Base-by-base conservation (phyloP, 257 asterid species). In the Capsicum pubescens region DNA sequence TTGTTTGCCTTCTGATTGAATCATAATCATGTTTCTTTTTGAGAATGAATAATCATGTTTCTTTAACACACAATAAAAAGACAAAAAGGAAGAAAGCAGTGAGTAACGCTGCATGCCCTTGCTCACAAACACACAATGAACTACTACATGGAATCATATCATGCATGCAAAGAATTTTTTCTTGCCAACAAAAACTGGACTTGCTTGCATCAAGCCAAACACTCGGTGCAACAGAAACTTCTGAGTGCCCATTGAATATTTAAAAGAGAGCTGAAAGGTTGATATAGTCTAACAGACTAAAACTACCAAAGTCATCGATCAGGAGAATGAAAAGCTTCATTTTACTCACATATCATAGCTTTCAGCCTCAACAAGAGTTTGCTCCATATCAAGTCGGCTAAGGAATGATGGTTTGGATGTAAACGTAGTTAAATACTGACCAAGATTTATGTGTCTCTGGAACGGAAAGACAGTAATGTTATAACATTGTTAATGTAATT, bases 391-490 rank as follows among this genome's bases (percentile, higher is more conserved):
- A 84, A 97, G 99, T 84, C 89, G 93, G 87, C 90, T 95, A 77
- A 87, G 97, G 88, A 97, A 97, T 76, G 93, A 90, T 42, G 97
- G 93, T 89, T 93, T 93, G 74, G 99, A 92, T 76, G 99, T 95
- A 87, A 92, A 89, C 32, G 93, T 89, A 83, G 97, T 86, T 92
- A 97, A 91, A 88, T 97, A 98, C 88, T 95, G 98, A 82, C 98
- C 98, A 89, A 97, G 98, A 92, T 95, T 92, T 70, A 95, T 93
- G 93, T 95, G 98, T 90, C 99, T 93, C 99, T 97, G 95, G 79
- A 87, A 87, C 58, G 84, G 90, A 82, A 89, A 46, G 3, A 44
- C 82, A 80, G 12, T 89, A 79, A 90, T 90, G 26, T 86, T 48
- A 52, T 36, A 48, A 48, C 63, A 64, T 39, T 54, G 72, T 16